phyloP scores from a whole-genome alignment of 2,329 filamentous ascomycete genomes.

The Lachnum nothofagi region DNA sequence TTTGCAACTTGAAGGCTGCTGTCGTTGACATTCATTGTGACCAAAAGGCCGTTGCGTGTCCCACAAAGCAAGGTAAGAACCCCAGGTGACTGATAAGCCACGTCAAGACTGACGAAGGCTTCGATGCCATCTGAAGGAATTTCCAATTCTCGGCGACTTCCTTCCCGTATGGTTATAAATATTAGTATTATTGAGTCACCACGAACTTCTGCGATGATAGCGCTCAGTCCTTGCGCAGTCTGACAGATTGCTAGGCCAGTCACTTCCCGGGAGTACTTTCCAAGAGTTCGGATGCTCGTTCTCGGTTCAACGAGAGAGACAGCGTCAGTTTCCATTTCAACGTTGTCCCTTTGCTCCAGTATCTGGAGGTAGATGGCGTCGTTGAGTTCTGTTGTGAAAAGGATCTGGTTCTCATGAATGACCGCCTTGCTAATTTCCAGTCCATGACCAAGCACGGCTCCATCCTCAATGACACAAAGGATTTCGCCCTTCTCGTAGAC shows the following conservation, averaged over 20 bases:
- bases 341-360: slow-evolving; percentile 9
- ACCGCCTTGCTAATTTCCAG: slow-evolving; percentile 22
- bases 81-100: slow-evolving; percentile 3
- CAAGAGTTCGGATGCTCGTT: slow-evolving; percentile 15
- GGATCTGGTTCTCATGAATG: slow-evolving; percentile 19
- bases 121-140: slow-evolving; percentile 16
- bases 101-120: slow-evolving; percentile 26
- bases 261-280: slow-evolving; percentile 14
- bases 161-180: slow-evolving; percentile 17
- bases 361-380: slow-evolving; percentile 17
- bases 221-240: slow-evolving; percentile 10
- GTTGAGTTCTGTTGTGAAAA: slow-evolving; percentile 24
- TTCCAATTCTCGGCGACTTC: slow-evolving; percentile 6
- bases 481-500: slow-evolving; percentile 13
- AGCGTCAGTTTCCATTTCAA: slow-evolving; percentile 12
- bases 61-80: slow-evolving; percentile 27
- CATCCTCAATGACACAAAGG: slow-evolving; percentile 7
- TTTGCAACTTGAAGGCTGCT: slow-evolving; percentile 9
- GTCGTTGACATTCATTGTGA: slow-evolving; percentile 21
- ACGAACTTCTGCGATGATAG: slow-evolving; percentile 19
- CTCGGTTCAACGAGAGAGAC: background rate
- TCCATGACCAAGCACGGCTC: slow-evolving; percentile 7
- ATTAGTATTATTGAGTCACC: slow-evolving; percentile 14
- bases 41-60: slow-evolving; percentile 28
- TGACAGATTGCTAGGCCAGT: slow-evolving; percentile 17